These are phyloP conservation scores for Pestalotiopsis sp. DNA, from an alignment of 2,329 filamentous ascomycete species.

Conservation along the genomic window DNA sequence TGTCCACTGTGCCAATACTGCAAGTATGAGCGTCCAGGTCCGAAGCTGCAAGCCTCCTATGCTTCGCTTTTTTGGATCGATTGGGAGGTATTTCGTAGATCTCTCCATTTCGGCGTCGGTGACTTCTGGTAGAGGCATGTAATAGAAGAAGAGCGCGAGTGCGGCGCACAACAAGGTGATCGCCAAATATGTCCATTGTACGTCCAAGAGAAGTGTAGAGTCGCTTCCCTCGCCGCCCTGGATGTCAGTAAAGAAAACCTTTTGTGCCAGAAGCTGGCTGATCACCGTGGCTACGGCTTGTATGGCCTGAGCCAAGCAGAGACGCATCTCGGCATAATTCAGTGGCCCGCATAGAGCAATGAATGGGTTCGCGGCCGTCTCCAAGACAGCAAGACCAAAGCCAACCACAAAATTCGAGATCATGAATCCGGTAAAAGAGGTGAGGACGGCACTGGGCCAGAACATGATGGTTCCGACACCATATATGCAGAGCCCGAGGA, in stretches of 20 bases:
- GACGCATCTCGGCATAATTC: slow-evolving; percentile 72
- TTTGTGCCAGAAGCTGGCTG: slow-evolving; percentile 72
- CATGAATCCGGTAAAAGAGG: slow-evolving; percentile 78
- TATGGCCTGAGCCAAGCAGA: slow-evolving; percentile 76
- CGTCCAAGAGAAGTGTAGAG: slow-evolving; percentile 65
- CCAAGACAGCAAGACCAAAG: slow-evolving; percentile 75
- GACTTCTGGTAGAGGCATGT: slow-evolving; percentile 67
- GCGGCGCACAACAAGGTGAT: slow-evolving; percentile 75
- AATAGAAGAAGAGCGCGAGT: slow-evolving; percentile 71
- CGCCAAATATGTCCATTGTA: slow-evolving; percentile 86
- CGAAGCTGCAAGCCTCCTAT: slow-evolving; percentile 55
- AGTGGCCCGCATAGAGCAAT: slow-evolving; percentile 72
- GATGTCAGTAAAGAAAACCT: slow-evolving; percentile 71
- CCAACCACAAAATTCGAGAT: slow-evolving; percentile 75
- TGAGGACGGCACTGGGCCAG: slow-evolving; percentile 78
- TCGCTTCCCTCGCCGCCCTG: slow-evolving; percentile 33
- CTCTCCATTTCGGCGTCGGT: slow-evolving; percentile 57
- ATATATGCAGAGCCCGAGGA: slow-evolving; percentile 75
- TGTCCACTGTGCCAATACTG: slow-evolving; percentile 75
- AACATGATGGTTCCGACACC: slow-evolving; percentile 81
- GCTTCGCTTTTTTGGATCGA: slow-evolving; percentile 52
- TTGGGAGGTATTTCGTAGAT: slow-evolving; percentile 49
- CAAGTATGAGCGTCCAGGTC: slow-evolving; percentile 66
- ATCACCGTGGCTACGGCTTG: slow-evolving; percentile 77
- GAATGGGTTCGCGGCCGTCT: slow-evolving; percentile 82